These are phyloP conservation scores for Emydomyces testavorans DNA, from an alignment of 2,329 filamentous ascomycete species.

Conservation along the genomic window DNA sequence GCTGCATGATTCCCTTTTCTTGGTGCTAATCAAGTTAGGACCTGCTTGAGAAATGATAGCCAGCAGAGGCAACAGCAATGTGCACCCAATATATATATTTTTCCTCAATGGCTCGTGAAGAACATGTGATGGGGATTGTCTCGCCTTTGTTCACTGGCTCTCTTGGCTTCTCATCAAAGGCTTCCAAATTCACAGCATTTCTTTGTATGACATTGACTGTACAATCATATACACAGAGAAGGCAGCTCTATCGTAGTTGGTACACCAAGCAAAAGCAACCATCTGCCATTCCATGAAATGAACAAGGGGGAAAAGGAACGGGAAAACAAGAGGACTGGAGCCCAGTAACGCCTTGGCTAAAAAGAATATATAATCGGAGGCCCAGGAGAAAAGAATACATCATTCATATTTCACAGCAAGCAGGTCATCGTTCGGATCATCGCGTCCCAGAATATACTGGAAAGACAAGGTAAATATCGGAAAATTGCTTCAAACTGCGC, in stretches of 20 bases:
- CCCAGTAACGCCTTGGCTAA: slow-evolving; percentile 9
- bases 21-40: too few species aligned
- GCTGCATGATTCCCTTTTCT: too few species aligned
- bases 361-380: not conserved
- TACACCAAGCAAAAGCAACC: slow-evolving; percentile 3
- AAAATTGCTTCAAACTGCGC: slow-evolving; percentile 5
- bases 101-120: too few species aligned
- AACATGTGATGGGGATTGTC: too few species aligned
- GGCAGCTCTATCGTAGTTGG: slow-evolving; percentile 2
- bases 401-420: slow-evolving; percentile 9
- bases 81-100: too few species aligned
- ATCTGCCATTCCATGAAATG: not conserved
- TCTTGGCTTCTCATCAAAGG: too few species aligned
- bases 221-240: not conserved
- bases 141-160: too few species aligned
- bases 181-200: not conserved
- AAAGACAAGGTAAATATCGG: not conserved
- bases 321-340: not conserved
- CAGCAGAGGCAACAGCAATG: too few species aligned
- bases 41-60: too few species aligned
- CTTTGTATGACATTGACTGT: not conserved
- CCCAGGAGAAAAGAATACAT: slow-evolving; percentile 1
- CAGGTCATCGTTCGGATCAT: slow-evolving; percentile 6
- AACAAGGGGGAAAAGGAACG: not conserved
- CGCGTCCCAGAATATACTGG: slow-evolving; percentile 2